These are phyloP conservation scores for Psidium guajava DNA, from an alignment of 345 rosid genomes.

Conservation along the genomic window DNA sequence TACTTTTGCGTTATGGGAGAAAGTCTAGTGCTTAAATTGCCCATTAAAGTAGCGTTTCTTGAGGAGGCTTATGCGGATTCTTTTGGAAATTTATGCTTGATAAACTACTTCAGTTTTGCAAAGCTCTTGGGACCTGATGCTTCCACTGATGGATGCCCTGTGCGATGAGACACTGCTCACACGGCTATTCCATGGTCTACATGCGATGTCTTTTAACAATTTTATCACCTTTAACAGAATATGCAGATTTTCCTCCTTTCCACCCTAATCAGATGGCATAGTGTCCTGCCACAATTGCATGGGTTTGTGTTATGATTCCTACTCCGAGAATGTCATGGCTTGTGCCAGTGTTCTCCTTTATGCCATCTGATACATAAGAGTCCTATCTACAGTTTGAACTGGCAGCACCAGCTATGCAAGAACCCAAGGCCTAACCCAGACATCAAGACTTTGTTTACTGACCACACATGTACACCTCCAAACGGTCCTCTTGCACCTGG, in stretches of 20 bases:
- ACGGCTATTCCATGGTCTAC: neutral
- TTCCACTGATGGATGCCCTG: neutral
- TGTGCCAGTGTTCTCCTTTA: neutral
- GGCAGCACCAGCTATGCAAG: slow-evolving; percentile 92
- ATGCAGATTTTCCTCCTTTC: neutral
- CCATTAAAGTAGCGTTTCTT: neutral
- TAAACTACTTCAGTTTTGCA: neutral
- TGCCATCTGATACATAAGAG: neutral
- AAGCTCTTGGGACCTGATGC: neutral
- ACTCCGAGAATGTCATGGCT: neutral
- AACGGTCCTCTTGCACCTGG: slow-evolving; percentile 62
- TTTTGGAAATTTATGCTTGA: neutral
- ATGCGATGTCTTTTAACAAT: neutral
- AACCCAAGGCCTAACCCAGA: slow-evolving; percentile 82
- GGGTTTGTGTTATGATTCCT: neutral
- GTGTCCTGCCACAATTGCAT: neutral
- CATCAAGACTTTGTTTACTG: slow-evolving; percentile 69
- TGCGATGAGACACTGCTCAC: neutral
- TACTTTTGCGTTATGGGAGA: neutral
- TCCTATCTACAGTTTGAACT: slow-evolving; percentile 52
- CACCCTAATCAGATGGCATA: neutral
- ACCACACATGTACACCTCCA: slow-evolving; percentile 57
- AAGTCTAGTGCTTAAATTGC: neutral
- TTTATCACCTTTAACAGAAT: neutral
- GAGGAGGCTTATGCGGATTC: neutral